Percentiles rank a stretch among this genome's conserved stretches.
These are phyloP conservation scores for Lentinula sp. DNA, from an alignment of 768 basidiomycete species.

Conservation along the genomic window DNA sequence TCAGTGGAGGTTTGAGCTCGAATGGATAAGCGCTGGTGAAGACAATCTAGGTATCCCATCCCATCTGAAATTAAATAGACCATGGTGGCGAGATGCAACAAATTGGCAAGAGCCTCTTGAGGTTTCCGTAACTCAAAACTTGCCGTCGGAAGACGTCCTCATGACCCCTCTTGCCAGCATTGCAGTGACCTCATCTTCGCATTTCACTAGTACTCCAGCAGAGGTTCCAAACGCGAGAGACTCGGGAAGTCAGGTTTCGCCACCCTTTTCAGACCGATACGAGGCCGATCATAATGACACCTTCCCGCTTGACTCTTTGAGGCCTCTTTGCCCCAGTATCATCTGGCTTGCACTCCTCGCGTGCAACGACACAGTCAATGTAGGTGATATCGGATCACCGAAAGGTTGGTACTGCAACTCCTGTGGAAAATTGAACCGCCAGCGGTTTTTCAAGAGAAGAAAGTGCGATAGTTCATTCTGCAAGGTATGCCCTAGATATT, in stretches of 20 bases:
- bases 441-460: conserved; percentile 39
- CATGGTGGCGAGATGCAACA: conserved; percentile 22
- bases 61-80: conserved; percentile 6
- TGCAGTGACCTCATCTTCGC: background rate
- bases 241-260: background rate
- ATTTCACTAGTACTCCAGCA: no score
- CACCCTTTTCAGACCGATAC: background rate
- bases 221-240: background rate
- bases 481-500: conserved; percentile 20
- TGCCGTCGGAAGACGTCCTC: background rate
- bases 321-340: background rate
- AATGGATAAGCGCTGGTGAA: conserved; percentile 49
- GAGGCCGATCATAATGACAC: background rate
- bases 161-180: background rate
- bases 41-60: conserved; percentile 19
- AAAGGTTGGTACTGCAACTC: conserved; percentile 42
- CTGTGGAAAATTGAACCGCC: conserved; percentile 46
- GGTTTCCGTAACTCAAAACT: background rate
- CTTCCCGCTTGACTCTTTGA: background rate
- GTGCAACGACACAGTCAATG: background rate
- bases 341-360: background rate
- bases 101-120: background rate
- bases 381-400: conserved; percentile 1
- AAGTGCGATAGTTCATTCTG: conserved; percentile 36
- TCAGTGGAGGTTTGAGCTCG: conserved; percentile 38